Evolutionary conservation across 768 basidiomycete genomes (phyloP).

Genomic region (Crepidotus variabilis): DNA sequence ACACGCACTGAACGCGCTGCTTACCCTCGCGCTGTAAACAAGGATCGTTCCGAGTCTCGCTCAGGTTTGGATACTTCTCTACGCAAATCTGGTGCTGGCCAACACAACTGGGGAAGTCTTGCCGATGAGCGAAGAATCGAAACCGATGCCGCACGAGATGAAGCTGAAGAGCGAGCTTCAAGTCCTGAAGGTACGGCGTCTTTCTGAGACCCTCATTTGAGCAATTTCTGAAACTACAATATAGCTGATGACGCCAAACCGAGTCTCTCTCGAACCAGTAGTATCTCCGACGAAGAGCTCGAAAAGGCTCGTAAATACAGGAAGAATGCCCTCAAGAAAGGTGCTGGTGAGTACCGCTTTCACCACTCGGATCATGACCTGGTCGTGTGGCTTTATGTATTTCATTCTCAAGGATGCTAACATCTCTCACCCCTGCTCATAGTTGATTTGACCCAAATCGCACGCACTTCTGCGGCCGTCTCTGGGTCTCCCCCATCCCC

Average conservation of each 20-base stretch:
- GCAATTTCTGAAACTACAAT: neutral
- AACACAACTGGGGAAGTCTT: constrained; percentile 83
- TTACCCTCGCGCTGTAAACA: constrained; percentile 66
- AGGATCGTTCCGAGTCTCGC: constrained; percentile 78
- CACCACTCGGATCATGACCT: neutral
- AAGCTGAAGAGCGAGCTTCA: constrained; percentile 34
- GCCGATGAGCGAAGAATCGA: constrained; percentile 61
- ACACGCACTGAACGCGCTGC: constrained; percentile 76
- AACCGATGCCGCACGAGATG: constrained; percentile 50
- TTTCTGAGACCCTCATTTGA: neutral
- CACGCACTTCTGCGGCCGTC: constrained; percentile 75
- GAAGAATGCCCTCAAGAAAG: constrained; percentile 73
- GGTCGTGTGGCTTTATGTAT: neutral
- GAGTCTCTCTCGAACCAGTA: constrained; percentile 24
- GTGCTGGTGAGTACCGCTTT: constrained; percentile 36
- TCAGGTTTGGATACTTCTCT: constrained; percentile 68
- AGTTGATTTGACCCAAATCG: constrained; percentile 72
- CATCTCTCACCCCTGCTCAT: neutral
- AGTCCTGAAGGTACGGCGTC: neutral
- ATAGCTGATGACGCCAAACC: neutral
- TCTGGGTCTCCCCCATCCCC: constrained; percentile 44
- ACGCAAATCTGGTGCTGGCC: constrained; percentile 77
- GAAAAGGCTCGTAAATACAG: constrained; percentile 63
- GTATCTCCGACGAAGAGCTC: constrained; percentile 60
- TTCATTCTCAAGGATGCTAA: neutral